These are phyloP conservation scores for Schoenoplectus tabernaemontani DNA, from an alignment of 202 grass and related monocot genomes.

Conservation along the genomic window DNA sequence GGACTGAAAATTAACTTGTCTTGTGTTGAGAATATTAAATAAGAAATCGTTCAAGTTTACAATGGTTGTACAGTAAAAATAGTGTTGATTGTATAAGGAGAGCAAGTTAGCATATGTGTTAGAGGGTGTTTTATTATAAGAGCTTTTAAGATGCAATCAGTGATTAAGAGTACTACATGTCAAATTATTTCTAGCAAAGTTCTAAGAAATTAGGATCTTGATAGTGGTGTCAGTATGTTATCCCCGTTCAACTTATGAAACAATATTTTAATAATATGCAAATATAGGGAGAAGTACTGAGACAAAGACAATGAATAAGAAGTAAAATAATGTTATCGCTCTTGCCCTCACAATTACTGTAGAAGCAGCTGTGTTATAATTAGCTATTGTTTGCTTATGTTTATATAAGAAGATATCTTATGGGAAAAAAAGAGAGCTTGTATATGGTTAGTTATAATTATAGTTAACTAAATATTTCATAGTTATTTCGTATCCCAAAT, in stretches of 20 bases:
- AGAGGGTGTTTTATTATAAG: no score
- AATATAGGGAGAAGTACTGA: not conserved
- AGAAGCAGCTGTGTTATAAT: not conserved
- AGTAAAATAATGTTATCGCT: not conserved
- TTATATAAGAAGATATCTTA: constrained; percentile 11
- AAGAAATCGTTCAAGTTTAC: no score
- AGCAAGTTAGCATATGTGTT: no score
- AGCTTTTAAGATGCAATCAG: not conserved
- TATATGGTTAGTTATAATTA: constrained; percentile 3
- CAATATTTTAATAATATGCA: constrained; percentile 1
- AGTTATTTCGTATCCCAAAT: not conserved
- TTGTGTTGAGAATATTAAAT: no score
- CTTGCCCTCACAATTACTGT: constrained; percentile 33
- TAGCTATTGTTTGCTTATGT: constrained; percentile 18
- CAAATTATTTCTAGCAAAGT: not conserved
- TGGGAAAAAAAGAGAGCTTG: not conserved
- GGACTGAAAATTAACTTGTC: no score
- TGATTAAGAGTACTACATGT: not conserved
- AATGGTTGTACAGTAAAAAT: no score
- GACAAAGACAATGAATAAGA: constrained; percentile 14
- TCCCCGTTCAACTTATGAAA: not conserved
- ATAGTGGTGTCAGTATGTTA: not conserved
- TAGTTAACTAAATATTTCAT: not conserved
- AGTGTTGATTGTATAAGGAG: no score
- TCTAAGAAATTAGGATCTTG: not conserved